phyloP scores from a whole-genome alignment of 176 grass and related monocot species.

The Ananas comosus region DNA sequence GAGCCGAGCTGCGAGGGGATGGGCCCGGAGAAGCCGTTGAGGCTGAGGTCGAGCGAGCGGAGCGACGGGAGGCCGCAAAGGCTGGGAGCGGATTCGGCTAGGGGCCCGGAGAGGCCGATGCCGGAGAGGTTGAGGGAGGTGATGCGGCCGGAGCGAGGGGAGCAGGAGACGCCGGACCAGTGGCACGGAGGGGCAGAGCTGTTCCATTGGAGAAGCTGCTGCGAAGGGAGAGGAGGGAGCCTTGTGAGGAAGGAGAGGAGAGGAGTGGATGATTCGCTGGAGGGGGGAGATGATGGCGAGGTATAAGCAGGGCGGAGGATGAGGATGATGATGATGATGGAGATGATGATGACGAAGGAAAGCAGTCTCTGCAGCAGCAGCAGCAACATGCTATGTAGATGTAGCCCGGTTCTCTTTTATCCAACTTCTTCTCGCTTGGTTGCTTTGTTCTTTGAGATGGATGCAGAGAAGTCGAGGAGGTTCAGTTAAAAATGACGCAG shows the following conservation, averaged over 20 bases:
- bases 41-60: constrained; percentile 36
- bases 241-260: constrained; percentile 38
- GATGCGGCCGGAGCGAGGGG: constrained; percentile 15
- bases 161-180: constrained; percentile 41
- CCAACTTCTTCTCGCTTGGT: too few species aligned
- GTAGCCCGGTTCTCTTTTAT: too few species aligned
- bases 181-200: constrained; percentile 20
- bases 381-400: too few species aligned
- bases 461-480: too few species aligned
- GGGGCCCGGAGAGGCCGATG: constrained; percentile 18
- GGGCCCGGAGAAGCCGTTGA: constrained; percentile 34
- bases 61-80: constrained; percentile 37
- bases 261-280: neutral
- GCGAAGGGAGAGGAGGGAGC: constrained; percentile 27
- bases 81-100: constrained; percentile 17
- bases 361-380: too few species aligned
- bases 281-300: neutral
- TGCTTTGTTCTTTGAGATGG: too few species aligned
- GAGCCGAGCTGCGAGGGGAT: constrained; percentile 35
- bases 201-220: constrained; percentile 32
- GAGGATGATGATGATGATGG: too few species aligned
- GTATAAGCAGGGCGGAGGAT: neutral
- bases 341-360: too few species aligned
- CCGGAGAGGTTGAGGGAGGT: constrained; percentile 42
- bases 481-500: too few species aligned